Percentiles rank a stretch among this genome's conserved stretches.
These are phyloP conservation scores for Glebionis coronaria DNA, from an alignment of 129 eudicot genomes.

Conservation along the genomic window DNA sequence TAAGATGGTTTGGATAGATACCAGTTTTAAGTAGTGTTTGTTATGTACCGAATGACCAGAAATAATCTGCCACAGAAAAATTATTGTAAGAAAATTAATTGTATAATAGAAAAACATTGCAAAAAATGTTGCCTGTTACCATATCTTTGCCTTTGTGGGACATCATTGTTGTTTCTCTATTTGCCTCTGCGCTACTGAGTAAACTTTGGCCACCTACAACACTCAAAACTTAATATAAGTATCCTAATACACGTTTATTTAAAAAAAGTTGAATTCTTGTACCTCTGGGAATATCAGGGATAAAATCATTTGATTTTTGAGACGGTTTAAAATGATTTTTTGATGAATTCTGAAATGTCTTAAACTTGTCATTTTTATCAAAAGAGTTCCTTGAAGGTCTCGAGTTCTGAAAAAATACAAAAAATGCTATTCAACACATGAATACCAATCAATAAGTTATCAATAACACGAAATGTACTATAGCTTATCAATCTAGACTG, in stretches of 20 bases:
- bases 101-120: too few relatives aligned
- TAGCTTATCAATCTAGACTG: too few relatives aligned
- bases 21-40: too few relatives aligned
- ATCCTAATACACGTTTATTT: constrained; percentile 3
- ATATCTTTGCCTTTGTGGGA: too few relatives aligned
- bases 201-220: constrained; percentile 71
- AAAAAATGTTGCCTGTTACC: too few relatives aligned
- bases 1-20: too few relatives aligned
- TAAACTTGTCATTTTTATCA: constrained; percentile 22
- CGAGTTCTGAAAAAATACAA: constrained; percentile 33
- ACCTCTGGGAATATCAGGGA: constrained; percentile 90
- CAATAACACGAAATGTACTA: too few relatives aligned
- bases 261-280: not conserved
- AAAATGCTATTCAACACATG: too few relatives aligned
- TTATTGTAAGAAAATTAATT: too few relatives aligned
- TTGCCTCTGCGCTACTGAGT: constrained; percentile 55
- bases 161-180: constrained; percentile 24
- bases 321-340: constrained; percentile 42
- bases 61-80: too few relatives aligned
- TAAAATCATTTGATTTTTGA: constrained; percentile 26
- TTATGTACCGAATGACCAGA: too few relatives aligned
- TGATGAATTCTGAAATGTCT: constrained; percentile 37
- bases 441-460: too few relatives aligned
- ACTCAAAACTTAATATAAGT: constrained; percentile 12
- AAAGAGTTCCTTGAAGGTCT: constrained; percentile 42